Percentiles rank a stretch among this genome's conserved stretches.
These are phyloP conservation scores for Curvularia verruculosa DNA, from an alignment of 2,329 filamentous ascomycete species.

Conservation along the genomic window DNA sequence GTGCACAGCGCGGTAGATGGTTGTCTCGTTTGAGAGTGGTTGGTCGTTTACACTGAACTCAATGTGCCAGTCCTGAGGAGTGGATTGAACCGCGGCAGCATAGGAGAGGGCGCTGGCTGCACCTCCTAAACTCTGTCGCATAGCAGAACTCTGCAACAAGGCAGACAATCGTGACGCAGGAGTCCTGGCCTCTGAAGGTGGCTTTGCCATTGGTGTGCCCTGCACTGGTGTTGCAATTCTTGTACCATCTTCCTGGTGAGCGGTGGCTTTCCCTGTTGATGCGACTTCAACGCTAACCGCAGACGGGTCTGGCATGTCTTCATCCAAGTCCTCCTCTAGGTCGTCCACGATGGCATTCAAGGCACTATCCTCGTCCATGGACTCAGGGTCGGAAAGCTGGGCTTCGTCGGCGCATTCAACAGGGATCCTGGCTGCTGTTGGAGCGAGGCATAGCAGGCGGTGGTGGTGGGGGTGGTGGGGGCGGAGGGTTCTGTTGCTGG, in stretches of 20 bases:
- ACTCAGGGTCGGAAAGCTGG: conserved; percentile 76
- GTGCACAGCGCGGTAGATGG: conserved; percentile 93
- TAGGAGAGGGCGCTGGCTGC: conserved; percentile 73
- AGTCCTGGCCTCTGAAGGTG: conserved; percentile 37
- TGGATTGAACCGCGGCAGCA: conserved; percentile 78
- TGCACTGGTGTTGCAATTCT: conserved; percentile 82
- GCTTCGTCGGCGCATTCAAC: conserved; percentile 94
- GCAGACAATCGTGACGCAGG: conserved; percentile 40
- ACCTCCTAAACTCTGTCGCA: conserved; percentile 38
- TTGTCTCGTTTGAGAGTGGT: conserved; percentile 86
- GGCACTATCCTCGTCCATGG: conserved; percentile 66
- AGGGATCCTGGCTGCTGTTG: conserved; percentile 58
- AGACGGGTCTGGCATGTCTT: conserved; percentile 75
- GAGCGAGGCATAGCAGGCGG: conserved; percentile 53
- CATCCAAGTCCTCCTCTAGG: conserved; percentile 77
- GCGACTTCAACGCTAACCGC: conserved; percentile 92
- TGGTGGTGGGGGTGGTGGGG: conserved; percentile 58
- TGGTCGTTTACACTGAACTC: conserved; percentile 89
- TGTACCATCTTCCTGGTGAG: conserved; percentile 89
- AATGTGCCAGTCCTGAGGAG: conserved; percentile 94
- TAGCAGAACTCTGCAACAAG: conserved; percentile 40
- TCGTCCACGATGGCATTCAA: conserved; percentile 91
- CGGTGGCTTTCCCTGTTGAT: conserved; percentile 84
- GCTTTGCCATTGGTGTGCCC: conserved; percentile 43
- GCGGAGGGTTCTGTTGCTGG: conserved; percentile 54